phyloP scores from a whole-genome alignment of 2,329 filamentous ascomycete species.

The Pestalotiopsis fici region DNA sequence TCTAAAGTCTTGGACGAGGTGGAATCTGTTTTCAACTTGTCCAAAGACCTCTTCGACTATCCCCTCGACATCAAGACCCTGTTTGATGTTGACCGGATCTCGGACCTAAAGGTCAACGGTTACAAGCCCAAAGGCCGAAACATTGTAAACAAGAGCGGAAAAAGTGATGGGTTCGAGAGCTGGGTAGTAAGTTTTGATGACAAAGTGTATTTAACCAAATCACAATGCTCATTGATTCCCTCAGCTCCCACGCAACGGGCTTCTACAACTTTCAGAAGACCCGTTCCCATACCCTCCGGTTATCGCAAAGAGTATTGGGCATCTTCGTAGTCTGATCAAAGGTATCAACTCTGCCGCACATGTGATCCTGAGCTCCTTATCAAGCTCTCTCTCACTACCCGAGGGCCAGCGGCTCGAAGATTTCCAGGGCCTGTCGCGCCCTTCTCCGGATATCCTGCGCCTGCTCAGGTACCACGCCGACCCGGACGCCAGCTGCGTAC shows the following conservation, averaged over 20 bases:
- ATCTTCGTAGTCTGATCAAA: background rate
- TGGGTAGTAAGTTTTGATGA: slow-evolving; percentile 3
- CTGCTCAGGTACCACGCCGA: background rate
- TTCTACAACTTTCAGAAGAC: background rate
- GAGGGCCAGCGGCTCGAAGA: background rate
- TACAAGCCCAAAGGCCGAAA: slow-evolving; percentile 9
- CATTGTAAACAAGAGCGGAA: background rate
- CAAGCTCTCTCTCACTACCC: background rate
- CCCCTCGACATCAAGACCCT: background rate
- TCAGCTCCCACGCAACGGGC: slow-evolving; percentile 3
- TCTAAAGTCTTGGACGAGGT: background rate
- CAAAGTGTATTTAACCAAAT: background rate
- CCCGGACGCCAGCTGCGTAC: background rate
- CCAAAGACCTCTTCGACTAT: background rate
- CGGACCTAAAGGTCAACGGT: slow-evolving; percentile 1
- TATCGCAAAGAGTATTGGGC: background rate
- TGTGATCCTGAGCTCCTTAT: background rate
- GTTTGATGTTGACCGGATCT: slow-evolving; percentile 7
- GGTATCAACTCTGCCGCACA: background rate
- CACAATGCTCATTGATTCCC: background rate
- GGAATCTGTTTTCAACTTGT: background rate
- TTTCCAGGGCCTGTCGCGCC: background rate
- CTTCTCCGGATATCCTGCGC: background rate
- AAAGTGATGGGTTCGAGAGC: slow-evolving; percentile 1
- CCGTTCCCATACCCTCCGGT: slow-evolving; percentile 2